Evolutionary conservation across 768 basidiomycete genomes (phyloP).

Genomic region (Postia placenta): DNA sequence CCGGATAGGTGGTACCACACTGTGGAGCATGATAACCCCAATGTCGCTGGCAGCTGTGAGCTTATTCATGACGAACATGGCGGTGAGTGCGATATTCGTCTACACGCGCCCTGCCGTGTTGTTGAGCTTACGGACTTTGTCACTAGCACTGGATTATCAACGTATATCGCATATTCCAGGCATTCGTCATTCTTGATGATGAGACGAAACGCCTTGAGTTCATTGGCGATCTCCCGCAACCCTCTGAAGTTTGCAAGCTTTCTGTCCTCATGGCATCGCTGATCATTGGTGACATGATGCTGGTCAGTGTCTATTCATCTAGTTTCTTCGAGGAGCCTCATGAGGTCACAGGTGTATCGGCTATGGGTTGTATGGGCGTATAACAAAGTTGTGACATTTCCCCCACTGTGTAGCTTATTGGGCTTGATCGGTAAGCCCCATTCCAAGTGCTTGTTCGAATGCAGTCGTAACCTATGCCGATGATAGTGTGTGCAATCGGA

Average conservation of each 20-base stretch:
- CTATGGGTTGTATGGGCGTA: neutral
- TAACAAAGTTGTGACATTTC: neutral
- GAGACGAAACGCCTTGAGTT: neutral
- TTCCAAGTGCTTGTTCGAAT: neutral
- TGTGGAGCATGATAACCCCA: too few relatives aligned
- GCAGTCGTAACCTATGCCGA: neutral
- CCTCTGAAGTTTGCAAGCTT: slow-evolving; percentile 1
- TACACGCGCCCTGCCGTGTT: too few relatives aligned
- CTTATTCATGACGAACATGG: neutral
- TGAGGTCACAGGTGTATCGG: neutral
- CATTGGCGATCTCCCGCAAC: neutral
- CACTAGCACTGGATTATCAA: slow-evolving; percentile 4
- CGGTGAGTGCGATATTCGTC: too few relatives aligned
- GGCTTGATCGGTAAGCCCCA: slow-evolving; percentile 1
- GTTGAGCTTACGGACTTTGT: too few relatives aligned
- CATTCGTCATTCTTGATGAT: neutral
- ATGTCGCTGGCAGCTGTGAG: neutral
- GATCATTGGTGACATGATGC: neutral
- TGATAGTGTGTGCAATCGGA: neutral
- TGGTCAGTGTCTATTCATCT: neutral
- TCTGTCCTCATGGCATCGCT: neutral
- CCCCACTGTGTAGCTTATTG: neutral
- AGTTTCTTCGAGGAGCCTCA: neutral
- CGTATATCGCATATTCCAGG: slow-evolving; percentile 3
- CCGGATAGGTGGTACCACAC: too few relatives aligned